Conservation (phyloP, 331 rosid genomes). For the Pyrus hybrid region DNA sequence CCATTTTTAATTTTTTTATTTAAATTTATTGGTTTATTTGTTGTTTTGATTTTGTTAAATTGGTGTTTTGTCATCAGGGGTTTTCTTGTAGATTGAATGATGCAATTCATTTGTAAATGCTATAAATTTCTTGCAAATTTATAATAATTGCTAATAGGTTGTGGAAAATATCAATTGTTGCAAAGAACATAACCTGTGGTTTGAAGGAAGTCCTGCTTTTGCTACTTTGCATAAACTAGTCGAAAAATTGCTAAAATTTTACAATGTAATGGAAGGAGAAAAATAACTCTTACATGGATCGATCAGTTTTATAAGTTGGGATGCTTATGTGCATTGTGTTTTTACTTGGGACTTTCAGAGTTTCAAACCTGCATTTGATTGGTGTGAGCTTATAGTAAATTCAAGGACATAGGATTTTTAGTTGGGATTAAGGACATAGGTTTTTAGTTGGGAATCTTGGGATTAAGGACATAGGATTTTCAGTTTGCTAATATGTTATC, state of each 20-base stretch:
- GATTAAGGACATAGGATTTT: no score
- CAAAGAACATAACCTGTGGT: not conserved
- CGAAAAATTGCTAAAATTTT: not conserved
- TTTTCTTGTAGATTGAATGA: not conserved
- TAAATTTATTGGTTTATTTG: not conserved
- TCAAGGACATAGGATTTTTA: not conserved
- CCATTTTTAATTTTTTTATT: not conserved
- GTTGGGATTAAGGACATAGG: no score
- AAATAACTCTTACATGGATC: not conserved
- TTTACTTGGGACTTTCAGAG: not conserved
- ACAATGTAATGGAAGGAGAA: not conserved
- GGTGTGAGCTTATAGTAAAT: not conserved
- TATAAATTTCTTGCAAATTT: not conserved
- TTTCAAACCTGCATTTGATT: not conserved
- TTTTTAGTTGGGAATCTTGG: no score
- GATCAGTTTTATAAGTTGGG: not conserved
- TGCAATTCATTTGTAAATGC: not conserved
- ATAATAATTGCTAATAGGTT: no score
- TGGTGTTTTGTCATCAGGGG: not conserved
- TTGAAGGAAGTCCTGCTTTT: not conserved
- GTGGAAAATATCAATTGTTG: not conserved
- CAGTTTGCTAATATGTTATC: not conserved
- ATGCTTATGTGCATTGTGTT: not conserved
- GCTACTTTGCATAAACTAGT: not conserved
- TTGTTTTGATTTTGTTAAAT: not conserved